phyloP scores from a whole-genome alignment of 2,329 filamentous ascomycete species.

The Penicillium sp. region DNA sequence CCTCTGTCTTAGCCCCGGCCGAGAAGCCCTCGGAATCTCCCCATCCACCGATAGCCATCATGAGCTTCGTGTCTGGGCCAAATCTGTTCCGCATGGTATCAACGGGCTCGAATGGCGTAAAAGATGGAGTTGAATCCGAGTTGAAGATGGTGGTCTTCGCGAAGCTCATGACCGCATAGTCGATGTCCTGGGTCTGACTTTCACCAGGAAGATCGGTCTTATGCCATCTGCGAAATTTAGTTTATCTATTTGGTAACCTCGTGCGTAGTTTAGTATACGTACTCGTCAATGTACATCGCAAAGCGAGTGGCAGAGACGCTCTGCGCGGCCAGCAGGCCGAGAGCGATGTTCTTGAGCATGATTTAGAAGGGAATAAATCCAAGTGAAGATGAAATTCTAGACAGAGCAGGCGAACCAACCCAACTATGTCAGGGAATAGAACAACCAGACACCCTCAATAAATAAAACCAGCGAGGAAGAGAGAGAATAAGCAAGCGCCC shows the following conservation, averaged over 20 bases:
- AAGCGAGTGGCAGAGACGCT: slow-evolving; percentile 36
- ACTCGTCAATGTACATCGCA: slow-evolving; percentile 56
- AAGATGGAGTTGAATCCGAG: slow-evolving; percentile 47
- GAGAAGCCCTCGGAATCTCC: slow-evolving; percentile 69
- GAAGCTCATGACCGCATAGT: slow-evolving; percentile 61
- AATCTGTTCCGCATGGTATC: slow-evolving; percentile 58
- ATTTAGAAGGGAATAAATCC: not conserved
- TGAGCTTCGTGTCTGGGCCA: slow-evolving; percentile 61
- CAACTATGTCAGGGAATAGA: not conserved
- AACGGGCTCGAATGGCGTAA: slow-evolving; percentile 60
- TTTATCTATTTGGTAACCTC: not conserved
- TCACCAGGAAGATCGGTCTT: slow-evolving; percentile 38
- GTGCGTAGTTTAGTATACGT: slow-evolving; percentile 24
- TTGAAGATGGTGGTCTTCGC: slow-evolving; percentile 58
- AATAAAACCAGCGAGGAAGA: not conserved
- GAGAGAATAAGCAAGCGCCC: not conserved
- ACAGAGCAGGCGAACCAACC: not conserved
- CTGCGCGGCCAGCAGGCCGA: slow-evolving; percentile 37
- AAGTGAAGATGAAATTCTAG: not conserved
- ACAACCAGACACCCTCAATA: not conserved
- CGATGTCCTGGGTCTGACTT: slow-evolving; percentile 50
- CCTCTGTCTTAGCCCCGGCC: slow-evolving; percentile 56
- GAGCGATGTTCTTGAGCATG: slow-evolving; percentile 33
- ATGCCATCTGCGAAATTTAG: slow-evolving; percentile 45
- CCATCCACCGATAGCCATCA: slow-evolving; percentile 77